Percentiles rank a stretch among this genome's conserved stretches.
phyloP scores from a whole-genome alignment of 768 basidiomycete species.

The Podaxis sp. region DNA sequence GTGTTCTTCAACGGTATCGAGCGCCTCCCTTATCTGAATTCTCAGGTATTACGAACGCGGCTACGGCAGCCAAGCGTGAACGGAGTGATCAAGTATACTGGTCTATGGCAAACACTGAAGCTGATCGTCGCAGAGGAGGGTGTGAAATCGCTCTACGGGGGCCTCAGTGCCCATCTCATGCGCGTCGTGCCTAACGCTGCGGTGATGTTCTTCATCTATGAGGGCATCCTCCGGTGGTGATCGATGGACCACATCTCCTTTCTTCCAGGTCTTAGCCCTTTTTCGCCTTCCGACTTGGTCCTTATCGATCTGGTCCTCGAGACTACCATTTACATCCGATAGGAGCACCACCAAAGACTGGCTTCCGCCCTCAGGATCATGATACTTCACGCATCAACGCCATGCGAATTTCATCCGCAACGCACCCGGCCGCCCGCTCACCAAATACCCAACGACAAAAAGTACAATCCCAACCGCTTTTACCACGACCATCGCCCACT shows the following conservation, averaged over 20 bases:
- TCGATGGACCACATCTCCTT: background rate
- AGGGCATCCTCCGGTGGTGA: slow-evolving; percentile 72
- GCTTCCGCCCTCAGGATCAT: background rate
- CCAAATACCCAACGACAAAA: slow-evolving; percentile 8
- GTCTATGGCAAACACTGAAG: slow-evolving; percentile 79
- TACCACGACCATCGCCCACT: background rate
- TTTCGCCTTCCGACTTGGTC: background rate
- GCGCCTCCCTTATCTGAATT: slow-evolving; percentile 2
- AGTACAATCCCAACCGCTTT: background rate
- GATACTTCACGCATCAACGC: background rate
- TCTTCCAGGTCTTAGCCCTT: background rate
- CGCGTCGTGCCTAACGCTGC: slow-evolving; percentile 97
- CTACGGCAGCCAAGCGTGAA: slow-evolving; percentile 84
- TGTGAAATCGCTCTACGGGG: slow-evolving; percentile 81
- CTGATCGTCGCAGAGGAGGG: slow-evolving; percentile 92
- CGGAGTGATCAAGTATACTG: slow-evolving; percentile 81
- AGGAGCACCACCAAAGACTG: background rate
- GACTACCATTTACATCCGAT: background rate
- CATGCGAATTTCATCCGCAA: background rate
- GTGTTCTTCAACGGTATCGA: background rate
- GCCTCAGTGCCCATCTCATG: slow-evolving; percentile 92
- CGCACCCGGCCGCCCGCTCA: background rate
- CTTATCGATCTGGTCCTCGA: background rate
- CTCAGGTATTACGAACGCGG: slow-evolving; percentile 86
- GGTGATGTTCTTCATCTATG: slow-evolving; percentile 96